Evolutionary conservation across 148 eudicot genomes (phyloP).

Genomic region (Cornus suecica): DNA sequence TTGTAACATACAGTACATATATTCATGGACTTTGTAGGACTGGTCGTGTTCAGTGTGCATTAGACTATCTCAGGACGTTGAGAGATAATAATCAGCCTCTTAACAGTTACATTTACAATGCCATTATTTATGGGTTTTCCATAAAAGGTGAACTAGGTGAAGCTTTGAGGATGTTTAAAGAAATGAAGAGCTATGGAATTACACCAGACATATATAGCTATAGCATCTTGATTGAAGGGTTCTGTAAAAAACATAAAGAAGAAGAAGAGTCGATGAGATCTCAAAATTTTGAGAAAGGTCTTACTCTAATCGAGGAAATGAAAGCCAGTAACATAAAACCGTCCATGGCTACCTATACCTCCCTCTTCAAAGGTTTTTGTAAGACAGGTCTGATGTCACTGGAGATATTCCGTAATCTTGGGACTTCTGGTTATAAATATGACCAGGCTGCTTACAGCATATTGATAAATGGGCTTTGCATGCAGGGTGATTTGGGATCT

Average conservation of each 20-base stretch:
- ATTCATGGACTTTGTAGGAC: constrained; percentile 45
- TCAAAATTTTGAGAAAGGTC: constrained; percentile 32
- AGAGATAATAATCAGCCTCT: constrained; percentile 14
- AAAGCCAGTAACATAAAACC: constrained; percentile 33
- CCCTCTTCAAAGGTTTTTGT: constrained; percentile 38
- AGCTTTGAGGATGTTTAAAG: constrained; percentile 37
- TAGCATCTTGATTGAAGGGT: constrained; percentile 44
- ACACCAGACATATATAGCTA: constrained; percentile 43
- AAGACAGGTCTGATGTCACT: constrained; percentile 32
- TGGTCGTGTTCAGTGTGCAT: constrained; percentile 33
- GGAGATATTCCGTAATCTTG: constrained; percentile 27
- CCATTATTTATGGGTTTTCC: constrained; percentile 38
- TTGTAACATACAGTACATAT: constrained; percentile 38
- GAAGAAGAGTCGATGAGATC: no score
- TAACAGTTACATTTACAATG: constrained; percentile 42
- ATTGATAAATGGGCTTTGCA: constrained; percentile 36
- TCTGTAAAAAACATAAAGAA: constrained; percentile 31
- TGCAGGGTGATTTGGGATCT: constrained; percentile 35
- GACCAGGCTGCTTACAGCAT: constrained; percentile 32
- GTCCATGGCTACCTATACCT: constrained; percentile 34
- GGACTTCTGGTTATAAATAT: constrained; percentile 31
- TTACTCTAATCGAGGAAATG: constrained; percentile 43
- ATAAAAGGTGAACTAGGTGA: constrained; percentile 27
- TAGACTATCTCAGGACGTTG: constrained; percentile 19
- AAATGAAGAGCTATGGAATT: constrained; percentile 45